A percentile compares a stretch with the other conserved stretches of the same genome.
phyloP scores from a whole-genome alignment of 2,329 filamentous ascomycete species.

The Seiridium cupressi region DNA sequence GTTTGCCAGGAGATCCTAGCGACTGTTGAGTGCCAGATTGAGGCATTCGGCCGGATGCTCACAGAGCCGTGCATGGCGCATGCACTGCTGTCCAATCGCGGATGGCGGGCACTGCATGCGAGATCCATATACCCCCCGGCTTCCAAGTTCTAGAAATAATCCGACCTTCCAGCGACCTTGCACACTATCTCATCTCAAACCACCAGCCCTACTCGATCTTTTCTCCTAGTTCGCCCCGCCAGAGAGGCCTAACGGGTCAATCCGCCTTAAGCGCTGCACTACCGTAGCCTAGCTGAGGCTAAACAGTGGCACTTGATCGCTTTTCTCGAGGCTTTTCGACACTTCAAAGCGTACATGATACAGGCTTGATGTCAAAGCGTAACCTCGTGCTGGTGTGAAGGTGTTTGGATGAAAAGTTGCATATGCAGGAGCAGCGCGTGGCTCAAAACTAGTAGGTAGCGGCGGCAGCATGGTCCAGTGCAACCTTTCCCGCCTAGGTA shows the following conservation, averaged over 20 bases:
- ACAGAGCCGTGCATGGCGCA: slow-evolving; percentile 1
- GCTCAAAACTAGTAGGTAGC: not conserved
- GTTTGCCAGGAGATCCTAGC: not conserved
- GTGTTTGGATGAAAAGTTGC: not conserved
- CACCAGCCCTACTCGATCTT: not conserved
- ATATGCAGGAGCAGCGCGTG: not conserved
- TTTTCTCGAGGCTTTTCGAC: not conserved
- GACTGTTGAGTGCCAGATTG: not conserved
- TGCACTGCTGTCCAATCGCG: not conserved
- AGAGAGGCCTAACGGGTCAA: not conserved
- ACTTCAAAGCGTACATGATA: not conserved
- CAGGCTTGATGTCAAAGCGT: not conserved
- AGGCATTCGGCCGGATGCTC: not conserved
- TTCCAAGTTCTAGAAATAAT: not conserved
- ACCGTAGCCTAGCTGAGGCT: not conserved
- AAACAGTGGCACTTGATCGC: not conserved
- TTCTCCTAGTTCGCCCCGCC: not conserved
- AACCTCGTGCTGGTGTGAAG: not conserved
- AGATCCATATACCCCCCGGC: not conserved
- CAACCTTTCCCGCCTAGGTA: too few relatives aligned
- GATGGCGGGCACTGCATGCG: too few relatives aligned
- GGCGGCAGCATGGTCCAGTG: too few relatives aligned
- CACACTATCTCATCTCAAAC: not conserved
- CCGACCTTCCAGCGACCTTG: too few relatives aligned
- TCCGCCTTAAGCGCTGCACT: not conserved